These are phyloP conservation scores for Catunica adiposa DNA, from an alignment of 2,329 filamentous ascomycete genomes.

Conservation along the genomic window DNA sequence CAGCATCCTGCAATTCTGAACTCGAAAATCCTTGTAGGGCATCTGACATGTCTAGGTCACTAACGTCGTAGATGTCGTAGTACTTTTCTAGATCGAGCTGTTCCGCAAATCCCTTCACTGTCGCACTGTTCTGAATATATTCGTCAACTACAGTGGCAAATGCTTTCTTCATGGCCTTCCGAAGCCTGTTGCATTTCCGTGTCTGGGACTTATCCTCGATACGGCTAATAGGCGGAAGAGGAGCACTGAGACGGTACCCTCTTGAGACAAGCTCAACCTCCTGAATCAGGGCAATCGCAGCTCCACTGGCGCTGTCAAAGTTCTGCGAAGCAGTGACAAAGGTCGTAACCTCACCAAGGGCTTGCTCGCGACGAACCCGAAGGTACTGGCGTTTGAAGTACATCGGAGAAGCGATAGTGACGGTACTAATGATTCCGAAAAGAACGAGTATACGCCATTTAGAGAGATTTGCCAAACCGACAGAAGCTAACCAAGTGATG, in stretches of 20 bases:
- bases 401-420: conserved; percentile 43
- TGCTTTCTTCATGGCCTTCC: conserved; percentile 54
- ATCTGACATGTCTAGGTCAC: conserved; percentile 53
- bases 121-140: conserved; percentile 53
- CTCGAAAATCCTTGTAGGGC: conserved; percentile 48
- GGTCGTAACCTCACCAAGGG: conserved; percentile 48
- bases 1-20: conserved; percentile 51
- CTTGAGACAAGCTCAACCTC: conserved; percentile 91
- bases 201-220: conserved; percentile 70
- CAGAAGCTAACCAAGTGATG: conserved; percentile 51
- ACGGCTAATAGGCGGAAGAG: conserved; percentile 79
- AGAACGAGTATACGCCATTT: conserved; percentile 37
- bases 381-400: conserved; percentile 69
- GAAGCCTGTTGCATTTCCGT: conserved; percentile 63
- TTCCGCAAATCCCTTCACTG: conserved; percentile 57
- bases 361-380: conserved; percentile 58
- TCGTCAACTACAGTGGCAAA: conserved; percentile 54
- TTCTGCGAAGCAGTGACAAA: conserved; percentile 62
- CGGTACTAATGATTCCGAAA: conserved; percentile 31
- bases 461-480: conserved; percentile 29
- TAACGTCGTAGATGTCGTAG: conserved; percentile 76
- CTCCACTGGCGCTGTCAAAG: conserved; percentile 61
- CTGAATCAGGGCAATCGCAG: conserved; percentile 68
- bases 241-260: conserved; percentile 77
- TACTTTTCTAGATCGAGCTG: conserved; percentile 78